Evolutionary conservation across 306 rosid species (phyloP).

Genomic region (Boehmeria nivea): DNA sequence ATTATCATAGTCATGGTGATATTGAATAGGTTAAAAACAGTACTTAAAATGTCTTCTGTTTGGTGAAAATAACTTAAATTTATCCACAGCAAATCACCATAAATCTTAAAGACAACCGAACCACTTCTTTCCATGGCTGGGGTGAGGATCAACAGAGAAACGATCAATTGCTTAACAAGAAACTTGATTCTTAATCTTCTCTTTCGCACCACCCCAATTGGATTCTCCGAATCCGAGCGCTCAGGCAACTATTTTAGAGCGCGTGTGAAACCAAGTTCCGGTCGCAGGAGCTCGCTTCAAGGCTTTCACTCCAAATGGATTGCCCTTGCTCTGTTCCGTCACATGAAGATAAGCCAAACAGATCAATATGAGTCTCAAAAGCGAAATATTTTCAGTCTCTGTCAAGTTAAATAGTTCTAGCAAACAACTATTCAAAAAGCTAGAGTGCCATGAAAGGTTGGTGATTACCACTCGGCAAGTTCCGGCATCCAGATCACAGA

Average conservation of each 20-base stretch:
- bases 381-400: no score
- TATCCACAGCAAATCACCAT: neutral
- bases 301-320: constrained; percentile 48
- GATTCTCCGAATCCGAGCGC: neutral
- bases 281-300: constrained; percentile 50
- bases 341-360: neutral
- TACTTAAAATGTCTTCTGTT: neutral
- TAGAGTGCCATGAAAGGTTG: neutral
- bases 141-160: no score
- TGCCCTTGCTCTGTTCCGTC: constrained; percentile 45
- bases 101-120: neutral
- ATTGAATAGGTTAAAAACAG: neutral
- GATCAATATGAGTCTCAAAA: no score
- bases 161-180: neutral
- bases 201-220: neutral
- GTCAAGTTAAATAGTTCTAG: no score
- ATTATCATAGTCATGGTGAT: neutral
- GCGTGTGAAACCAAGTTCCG: constrained; percentile 10
- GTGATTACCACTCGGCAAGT: constrained; percentile 58
- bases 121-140: no score
- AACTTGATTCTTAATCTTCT: neutral
- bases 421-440: neutral
- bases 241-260: constrained; percentile 12
- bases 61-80: neutral
- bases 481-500: constrained; percentile 54